Base-by-base conservation (phyloP, 2,329 filamentous ascomycete genomes). In the Aspergillus sp. region DNA sequence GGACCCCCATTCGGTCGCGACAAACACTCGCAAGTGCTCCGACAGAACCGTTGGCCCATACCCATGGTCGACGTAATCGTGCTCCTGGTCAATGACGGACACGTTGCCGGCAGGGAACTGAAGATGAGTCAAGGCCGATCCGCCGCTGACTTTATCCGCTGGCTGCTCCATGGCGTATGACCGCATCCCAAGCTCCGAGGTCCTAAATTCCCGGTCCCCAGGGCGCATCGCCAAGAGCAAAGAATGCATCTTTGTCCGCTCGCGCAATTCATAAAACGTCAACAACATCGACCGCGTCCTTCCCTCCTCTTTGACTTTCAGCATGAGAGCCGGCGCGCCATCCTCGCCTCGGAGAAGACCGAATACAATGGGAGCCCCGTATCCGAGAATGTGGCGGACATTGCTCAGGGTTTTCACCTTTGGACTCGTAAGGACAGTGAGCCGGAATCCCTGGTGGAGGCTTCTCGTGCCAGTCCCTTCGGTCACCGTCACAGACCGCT, bases 331-430 rank as follows among this genome's bases (percentile, higher is more conserved):
- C 1, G 83, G 80, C 5, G 74, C 68, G 7, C 80, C 79, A 34
- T 75, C 74, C 19, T 89, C 84, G 12, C 75, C 76, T 6, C 80
- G 75, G 41, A 86, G 64, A 48, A 88, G 82, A 8, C 82, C 80
- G 52, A 89, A 93, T 29, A 84, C 75, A 28, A 93, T 68, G 0
- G 85, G 84, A 14, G 72, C 62, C 13, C 73, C 70, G 4, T 78
- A 73, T 10, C 72, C 66, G 28, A 88, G 72, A 10, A 72, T 66
- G 51, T 91, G 82, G 37, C 78, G 80, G 32, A 91, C 72, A 26
- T 78, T 81, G 51, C 81, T 86, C 22, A 93, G 63, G 1, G 81
- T 82, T 53, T 88, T 85, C 32, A 78, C 83, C 39, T 74, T 78
- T 2, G 84, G 75, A 6, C 81, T 82, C 0, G 86, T 93, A 20